A percentile compares a stretch with the other conserved stretches of the same genome.
Evolutionary conservation across 352 stramenopile genomes (phyloP).

Genomic region (Phytophthora niederhauseri): DNA sequence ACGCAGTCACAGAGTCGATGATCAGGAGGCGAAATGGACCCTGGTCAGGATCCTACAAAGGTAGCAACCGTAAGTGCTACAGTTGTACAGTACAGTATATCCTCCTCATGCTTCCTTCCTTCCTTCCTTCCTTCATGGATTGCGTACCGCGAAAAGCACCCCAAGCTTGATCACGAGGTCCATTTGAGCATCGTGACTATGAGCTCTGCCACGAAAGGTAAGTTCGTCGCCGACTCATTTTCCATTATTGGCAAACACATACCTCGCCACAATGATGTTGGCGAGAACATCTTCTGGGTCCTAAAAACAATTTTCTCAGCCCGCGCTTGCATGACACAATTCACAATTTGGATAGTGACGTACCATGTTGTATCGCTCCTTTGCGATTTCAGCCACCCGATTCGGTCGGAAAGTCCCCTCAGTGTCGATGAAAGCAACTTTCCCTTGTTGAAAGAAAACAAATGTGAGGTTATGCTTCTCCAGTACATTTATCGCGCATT

Average conservation of each 20-base stretch:
- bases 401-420: constrained; percentile 94
- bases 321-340: no score
- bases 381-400: constrained; percentile 84
- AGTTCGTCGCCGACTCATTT: not conserved
- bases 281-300: constrained; percentile 92
- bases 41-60: constrained; percentile 60
- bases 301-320: constrained; percentile 2
- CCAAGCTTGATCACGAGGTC: constrained; percentile 83
- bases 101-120: not conserved
- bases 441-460: constrained; percentile 45
- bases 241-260: not conserved
- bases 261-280: constrained; percentile 94
- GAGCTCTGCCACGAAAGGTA: constrained; percentile 54
- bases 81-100: not conserved
- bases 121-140: not conserved
- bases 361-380: constrained; percentile 80
- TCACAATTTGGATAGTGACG: no score
- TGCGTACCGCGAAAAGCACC: constrained; percentile 71
- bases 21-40: constrained; percentile 86
- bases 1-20: constrained; percentile 91
- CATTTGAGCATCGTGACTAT: constrained; percentile 91
- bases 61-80: constrained; percentile 3
- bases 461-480: not conserved
- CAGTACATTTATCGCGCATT: not conserved
- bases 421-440: constrained; percentile 91